Conservation (phyloP, 208 protist genomes). For the Leishmania aethiopica region DNA sequence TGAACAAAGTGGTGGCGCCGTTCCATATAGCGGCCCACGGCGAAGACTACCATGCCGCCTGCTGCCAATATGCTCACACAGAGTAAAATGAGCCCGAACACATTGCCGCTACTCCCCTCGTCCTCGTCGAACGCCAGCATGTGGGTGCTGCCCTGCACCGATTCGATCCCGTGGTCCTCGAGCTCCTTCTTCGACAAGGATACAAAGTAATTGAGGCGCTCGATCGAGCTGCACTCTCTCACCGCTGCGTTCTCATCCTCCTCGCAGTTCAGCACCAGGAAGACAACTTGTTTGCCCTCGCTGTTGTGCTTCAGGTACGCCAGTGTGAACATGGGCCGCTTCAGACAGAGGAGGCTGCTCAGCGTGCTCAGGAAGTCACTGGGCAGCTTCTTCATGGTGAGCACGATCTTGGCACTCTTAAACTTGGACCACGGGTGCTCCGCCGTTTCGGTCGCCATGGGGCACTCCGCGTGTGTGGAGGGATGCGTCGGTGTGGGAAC, state of each 20-base stretch:
- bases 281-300: slow-evolving; percentile 40
- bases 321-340: slow-evolving; percentile 37
- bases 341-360: slow-evolving; percentile 58
- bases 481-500: slow-evolving; percentile 56
- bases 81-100: slow-evolving; percentile 6
- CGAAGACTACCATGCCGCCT: slow-evolving; percentile 47
- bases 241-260: slow-evolving; percentile 13
- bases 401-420: slow-evolving; percentile 45
- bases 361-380: slow-evolving; percentile 31
- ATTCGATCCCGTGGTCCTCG: slow-evolving; percentile 21
- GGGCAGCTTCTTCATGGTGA: slow-evolving; percentile 32
- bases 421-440: slow-evolving; percentile 42
- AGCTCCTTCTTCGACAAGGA: neutral
- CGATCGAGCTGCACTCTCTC: slow-evolving; percentile 44
- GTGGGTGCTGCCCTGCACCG: slow-evolving; percentile 21
- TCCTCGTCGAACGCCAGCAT: slow-evolving; percentile 35
- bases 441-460: slow-evolving; percentile 29
- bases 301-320: slow-evolving; percentile 37
- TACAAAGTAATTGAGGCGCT: slow-evolving; percentile 69
- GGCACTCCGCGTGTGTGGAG: slow-evolving; percentile 45
- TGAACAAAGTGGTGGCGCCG: slow-evolving; percentile 76
- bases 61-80: slow-evolving; percentile 13
- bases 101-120: neutral
- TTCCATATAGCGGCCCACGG: slow-evolving; percentile 68
- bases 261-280: slow-evolving; percentile 65